Percentiles rank a stretch among this genome's conserved stretches.
Evolutionary conservation across 2,329 filamentous ascomycete species (phyloP).

Genomic region (Calycina herbarum): DNA sequence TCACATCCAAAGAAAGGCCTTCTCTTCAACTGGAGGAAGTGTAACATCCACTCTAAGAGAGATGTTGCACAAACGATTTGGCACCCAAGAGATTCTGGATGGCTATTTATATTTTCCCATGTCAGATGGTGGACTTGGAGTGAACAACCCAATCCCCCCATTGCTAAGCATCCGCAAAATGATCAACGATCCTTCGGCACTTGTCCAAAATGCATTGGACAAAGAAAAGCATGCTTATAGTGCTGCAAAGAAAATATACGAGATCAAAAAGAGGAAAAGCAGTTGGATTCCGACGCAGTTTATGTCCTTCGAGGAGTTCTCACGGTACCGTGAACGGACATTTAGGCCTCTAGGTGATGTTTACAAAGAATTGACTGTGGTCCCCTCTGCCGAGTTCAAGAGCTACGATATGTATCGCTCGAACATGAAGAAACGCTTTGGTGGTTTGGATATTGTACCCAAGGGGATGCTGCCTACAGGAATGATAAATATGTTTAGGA

Average conservation of each 20-base stretch:
- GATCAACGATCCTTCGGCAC: neutral
- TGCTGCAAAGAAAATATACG: neutral
- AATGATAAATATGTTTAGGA: neutral
- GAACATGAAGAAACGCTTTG: neutral
- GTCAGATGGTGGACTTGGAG: neutral
- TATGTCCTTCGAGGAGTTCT: neutral
- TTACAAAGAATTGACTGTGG: neutral
- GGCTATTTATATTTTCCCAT: neutral
- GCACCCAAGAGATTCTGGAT: neutral
- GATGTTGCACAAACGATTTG: neutral
- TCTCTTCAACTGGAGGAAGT: conserved; percentile 40
- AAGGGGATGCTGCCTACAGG: neutral
- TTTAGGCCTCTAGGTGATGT: neutral
- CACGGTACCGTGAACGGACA: neutral
- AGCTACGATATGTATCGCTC: neutral
- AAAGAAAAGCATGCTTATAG: neutral
- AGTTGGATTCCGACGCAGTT: no score
- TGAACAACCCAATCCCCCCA: neutral
- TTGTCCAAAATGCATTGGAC: neutral
- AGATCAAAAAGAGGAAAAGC: no score
- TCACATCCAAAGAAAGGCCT: conserved; percentile 52
- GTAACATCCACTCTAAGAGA: conserved; percentile 38
- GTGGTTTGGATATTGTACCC: neutral
- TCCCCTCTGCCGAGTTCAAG: neutral
- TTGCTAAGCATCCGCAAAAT: neutral